Percentiles rank a stretch among this genome's conserved stretches.
These are phyloP conservation scores for Trichoderma asperelloides DNA, from an alignment of 495 filamentous ascomycete genomes.

Conservation along the genomic window DNA sequence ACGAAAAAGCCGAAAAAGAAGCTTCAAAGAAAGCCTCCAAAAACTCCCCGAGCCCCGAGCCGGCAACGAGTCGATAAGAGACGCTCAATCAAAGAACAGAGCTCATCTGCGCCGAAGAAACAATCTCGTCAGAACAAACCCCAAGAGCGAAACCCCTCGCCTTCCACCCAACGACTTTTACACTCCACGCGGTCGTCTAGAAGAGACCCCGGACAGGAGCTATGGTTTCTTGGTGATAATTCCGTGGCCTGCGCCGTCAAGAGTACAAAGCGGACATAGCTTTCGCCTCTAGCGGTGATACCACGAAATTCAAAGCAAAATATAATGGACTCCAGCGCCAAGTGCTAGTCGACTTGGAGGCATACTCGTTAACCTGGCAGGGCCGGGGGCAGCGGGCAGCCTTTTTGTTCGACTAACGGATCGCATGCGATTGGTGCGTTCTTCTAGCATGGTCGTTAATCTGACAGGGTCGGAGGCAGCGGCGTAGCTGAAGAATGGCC, in stretches of 20 bases:
- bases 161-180: not conserved
- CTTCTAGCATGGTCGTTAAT: conserved; percentile 2
- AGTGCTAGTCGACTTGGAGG: not conserved
- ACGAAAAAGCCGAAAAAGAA: not conserved
- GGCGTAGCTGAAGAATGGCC: not conserved
- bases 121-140: not conserved
- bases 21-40: not conserved
- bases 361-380: conserved; percentile 4
- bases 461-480: conserved; percentile 8
- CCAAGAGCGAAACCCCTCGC: not conserved
- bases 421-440: not conserved
- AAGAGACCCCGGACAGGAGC: not conserved
- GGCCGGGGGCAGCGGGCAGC: conserved; percentile 6
- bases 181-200: not conserved
- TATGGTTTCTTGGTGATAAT: not conserved
- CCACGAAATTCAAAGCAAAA: not conserved
- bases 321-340: not conserved
- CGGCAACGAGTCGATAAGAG: not conserved
- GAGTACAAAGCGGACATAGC: not conserved
- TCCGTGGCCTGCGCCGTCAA: not conserved
- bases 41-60: not conserved
- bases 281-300: not conserved
- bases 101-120: not conserved
- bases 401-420: not conserved
- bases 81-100: not conserved